Conservation (phyloP, 306 rosid species). For the Arachis hypogaea region DNA sequence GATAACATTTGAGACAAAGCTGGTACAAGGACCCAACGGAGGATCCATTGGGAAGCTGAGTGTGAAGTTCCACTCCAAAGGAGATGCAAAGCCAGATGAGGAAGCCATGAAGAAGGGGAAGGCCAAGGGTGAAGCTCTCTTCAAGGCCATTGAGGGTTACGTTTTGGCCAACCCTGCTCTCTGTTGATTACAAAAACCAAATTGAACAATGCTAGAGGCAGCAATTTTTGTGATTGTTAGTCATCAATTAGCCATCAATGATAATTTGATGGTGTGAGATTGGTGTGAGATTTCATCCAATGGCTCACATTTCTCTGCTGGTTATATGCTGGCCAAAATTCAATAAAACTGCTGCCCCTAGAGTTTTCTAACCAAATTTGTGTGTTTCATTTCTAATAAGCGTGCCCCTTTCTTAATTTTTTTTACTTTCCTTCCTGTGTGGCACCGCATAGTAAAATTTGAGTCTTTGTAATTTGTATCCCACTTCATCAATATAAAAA, state of each 20-base stretch:
- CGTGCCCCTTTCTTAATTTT: background rate
- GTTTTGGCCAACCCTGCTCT: conserved; percentile 42
- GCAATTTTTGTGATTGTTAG: no score
- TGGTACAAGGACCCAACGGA: conserved; percentile 40
- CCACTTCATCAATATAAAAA: background rate
- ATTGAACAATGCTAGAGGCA: no score
- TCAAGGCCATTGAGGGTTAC: conserved; percentile 51
- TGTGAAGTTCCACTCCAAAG: conserved; percentile 32
- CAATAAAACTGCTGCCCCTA: no score
- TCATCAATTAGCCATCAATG: no score
- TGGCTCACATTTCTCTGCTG: no score
- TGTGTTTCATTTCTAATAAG: background rate
- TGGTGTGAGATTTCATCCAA: no score
- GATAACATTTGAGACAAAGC: conserved; percentile 36
- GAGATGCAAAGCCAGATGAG: conserved; percentile 32
- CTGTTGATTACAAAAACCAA: no score
- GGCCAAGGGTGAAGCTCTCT: conserved; percentile 44
- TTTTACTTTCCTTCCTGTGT: background rate
- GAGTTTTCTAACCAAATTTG: no score
- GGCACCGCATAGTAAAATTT: background rate
- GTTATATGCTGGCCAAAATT: no score
- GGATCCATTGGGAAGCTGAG: conserved; percentile 35
- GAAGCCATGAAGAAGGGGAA: conserved; percentile 41
- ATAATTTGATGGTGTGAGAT: no score
- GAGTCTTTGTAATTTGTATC: background rate